These are phyloP conservation scores for Apiospora saccharicola DNA, from an alignment of 2,329 filamentous ascomycete species.

Conservation along the genomic window DNA sequence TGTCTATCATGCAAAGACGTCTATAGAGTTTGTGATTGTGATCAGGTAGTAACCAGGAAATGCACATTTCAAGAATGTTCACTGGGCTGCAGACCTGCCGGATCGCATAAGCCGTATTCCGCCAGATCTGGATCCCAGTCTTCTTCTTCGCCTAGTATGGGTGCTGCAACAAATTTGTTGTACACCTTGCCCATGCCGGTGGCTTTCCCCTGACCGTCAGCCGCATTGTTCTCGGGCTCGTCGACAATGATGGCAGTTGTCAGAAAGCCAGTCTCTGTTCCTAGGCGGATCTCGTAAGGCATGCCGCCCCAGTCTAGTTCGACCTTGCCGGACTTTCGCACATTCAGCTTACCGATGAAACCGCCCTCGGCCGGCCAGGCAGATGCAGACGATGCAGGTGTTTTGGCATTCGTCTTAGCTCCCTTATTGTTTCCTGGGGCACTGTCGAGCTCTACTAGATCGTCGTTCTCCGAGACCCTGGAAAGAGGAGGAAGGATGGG, in stretches of 20 bases:
- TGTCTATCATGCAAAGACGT: background rate
- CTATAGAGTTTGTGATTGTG: background rate
- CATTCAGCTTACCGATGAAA: constrained; percentile 65
- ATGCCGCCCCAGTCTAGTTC: constrained; percentile 70
- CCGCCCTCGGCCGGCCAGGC: constrained; percentile 59
- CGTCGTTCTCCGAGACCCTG: constrained; percentile 37
- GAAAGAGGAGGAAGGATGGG: constrained; percentile 65
- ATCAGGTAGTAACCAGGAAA: background rate
- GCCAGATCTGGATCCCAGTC: constrained; percentile 58
- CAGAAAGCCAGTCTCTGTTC: constrained; percentile 59
- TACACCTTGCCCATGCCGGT: constrained; percentile 70
- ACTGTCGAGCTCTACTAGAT: constrained; percentile 34
- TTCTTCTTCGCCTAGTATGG: constrained; percentile 64
- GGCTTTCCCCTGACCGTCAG: constrained; percentile 54
- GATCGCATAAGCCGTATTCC: constrained; percentile 30
- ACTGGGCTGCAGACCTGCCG: background rate
- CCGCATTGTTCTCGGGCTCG: constrained; percentile 58
- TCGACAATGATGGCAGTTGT: constrained; percentile 68
- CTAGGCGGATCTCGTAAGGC: constrained; percentile 61
- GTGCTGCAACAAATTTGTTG: constrained; percentile 67
- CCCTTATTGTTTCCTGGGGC: constrained; percentile 34
- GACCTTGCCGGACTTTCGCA: constrained; percentile 68
- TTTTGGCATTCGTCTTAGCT: constrained; percentile 35
- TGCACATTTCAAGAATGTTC: too few species aligned
- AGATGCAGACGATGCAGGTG: constrained; percentile 42